Conservation (phyloP, 1,139 yeast species). For the Candida glucosophila region DNA sequence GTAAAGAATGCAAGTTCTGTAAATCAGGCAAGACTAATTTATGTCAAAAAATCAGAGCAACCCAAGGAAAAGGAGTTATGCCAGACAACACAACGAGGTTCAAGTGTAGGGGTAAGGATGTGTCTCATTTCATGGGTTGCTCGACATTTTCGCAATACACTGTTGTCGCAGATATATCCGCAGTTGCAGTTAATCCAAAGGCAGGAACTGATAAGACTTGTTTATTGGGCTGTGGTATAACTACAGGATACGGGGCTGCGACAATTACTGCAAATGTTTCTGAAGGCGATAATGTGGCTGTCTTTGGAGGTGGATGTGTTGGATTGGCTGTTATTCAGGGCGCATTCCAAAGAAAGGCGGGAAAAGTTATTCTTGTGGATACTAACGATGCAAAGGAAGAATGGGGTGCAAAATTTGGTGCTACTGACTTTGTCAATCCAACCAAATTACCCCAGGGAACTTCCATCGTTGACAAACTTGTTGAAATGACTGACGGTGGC, state of each 20-base stretch:
- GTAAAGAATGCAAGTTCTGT: conserved; percentile 92
- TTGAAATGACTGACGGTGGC: conserved; percentile 94
- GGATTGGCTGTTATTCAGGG: conserved; percentile 96
- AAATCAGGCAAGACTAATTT: conserved; percentile 90
- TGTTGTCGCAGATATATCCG: conserved; percentile 96
- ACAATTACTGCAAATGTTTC: conserved; percentile 87
- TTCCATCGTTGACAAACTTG: conserved; percentile 72
- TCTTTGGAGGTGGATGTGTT: conserved; percentile 96
- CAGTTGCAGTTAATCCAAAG: conserved; percentile 78
- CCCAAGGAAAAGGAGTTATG: conserved; percentile 23
- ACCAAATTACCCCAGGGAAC: conserved; percentile 61
- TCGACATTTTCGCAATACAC: conserved; percentile 96
- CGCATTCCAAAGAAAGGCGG: conserved; percentile 75
- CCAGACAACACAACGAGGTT: conserved; percentile 95
- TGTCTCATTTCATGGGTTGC: conserved; percentile 94
- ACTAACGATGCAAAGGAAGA: conserved; percentile 74
- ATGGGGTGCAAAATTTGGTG: conserved; percentile 88
- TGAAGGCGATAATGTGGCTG: conserved; percentile 89
- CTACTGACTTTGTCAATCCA: conserved; percentile 91
- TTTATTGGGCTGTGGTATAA: conserved; percentile 94
- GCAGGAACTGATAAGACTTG: conserved; percentile 87
- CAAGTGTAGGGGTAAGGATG: conserved; percentile 70
- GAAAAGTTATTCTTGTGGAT: conserved; percentile 79
- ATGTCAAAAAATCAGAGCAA: conserved; percentile 81
- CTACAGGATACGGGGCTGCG: conserved; percentile 98